Evolutionary conservation across 208 protist genomes (phyloP), one percentile per base, ranked within the genome.

Genomic region (Borovskyia barvae): DNA sequence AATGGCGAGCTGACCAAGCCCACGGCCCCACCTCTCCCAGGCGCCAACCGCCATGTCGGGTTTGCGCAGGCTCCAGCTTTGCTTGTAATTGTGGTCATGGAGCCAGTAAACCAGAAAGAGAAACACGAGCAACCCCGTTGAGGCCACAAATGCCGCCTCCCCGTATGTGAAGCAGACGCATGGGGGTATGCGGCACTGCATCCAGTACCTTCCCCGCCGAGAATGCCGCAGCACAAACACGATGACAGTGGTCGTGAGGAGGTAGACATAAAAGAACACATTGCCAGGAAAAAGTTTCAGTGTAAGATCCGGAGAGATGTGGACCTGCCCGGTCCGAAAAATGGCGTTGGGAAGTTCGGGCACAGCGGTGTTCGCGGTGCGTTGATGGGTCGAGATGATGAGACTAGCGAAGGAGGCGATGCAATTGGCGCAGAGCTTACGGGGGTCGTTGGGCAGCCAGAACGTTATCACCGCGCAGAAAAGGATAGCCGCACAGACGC

Each of bases 271-370:
- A 48, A 86, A 85, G 57, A 90, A 77, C 5, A 85, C 37, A 54
- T 85, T 90, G 54, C 72, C 71, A 24, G 82, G 82, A 49, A 72
- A 90, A 29, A 83, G 33, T 47, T 90, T 90, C 47, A 90, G 60
- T 9, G 66, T 55, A 26, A 80, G 20, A 25, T 52, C 11, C 1
- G 72, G 50, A 5, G 59, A 72, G 30, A 71, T 25, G 22, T 50
- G 50, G 25, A 77, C 66, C 36, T 80, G 54, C 3, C 47, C 48
- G 7, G 82, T 82, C 33, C 56, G 60, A 37, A 85, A 59, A 52
- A 58, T 75, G 37, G 82, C 73, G 52, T 66, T 47, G 5, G 70
- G 74, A 28, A 82, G 53, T 39, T 89, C 82, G 2, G 82, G 75
- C 26, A 67, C 66, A 3, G 60, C 66, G 45, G 39, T 63, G 33